Evolutionary conservation across 1,139 yeast genomes (phyloP).

Genomic region (Arxiozyma telluris): DNA sequence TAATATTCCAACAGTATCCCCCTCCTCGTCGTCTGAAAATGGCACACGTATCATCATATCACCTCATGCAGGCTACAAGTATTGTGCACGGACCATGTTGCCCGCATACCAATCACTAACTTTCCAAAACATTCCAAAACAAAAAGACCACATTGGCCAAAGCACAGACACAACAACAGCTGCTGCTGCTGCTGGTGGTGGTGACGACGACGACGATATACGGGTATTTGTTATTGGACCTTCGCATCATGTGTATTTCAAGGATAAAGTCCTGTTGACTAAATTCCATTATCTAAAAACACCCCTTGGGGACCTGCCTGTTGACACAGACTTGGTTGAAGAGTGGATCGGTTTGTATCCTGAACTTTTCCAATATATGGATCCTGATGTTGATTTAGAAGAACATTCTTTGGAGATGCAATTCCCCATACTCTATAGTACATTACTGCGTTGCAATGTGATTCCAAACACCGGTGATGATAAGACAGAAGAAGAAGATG

Average conservation of each 20-base stretch:
- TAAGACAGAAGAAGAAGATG: neutral
- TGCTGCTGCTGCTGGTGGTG: too few species aligned
- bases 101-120: conserved; percentile 73
- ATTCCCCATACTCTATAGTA: conserved; percentile 48
- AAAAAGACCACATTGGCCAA: conserved; percentile 19
- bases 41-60: conserved; percentile 58
- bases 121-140: conserved; percentile 26
- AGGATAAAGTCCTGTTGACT: conserved; percentile 49
- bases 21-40: conserved; percentile 10
- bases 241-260: conserved; percentile 82
- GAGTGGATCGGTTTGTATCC: conserved; percentile 8
- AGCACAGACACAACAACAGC: too few species aligned
- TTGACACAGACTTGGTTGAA: conserved; percentile 41
- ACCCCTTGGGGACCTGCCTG: conserved; percentile 67
- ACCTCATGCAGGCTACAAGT: conserved; percentile 88
- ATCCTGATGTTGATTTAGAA: conserved; percentile 54
- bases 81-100: conserved; percentile 71
- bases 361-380: conserved; percentile 48
- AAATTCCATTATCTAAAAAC: conserved; percentile 55
- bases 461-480: conserved; percentile 14
- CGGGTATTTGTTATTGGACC: conserved; percentile 83
- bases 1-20: conserved; percentile 33
- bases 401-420: conserved; percentile 98
- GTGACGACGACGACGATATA: neutral
- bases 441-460: conserved; percentile 40